phyloP scores from a whole-genome alignment of 1,284 basidiomycete species.

The Pseudomicrostroma phylloplanum region DNA sequence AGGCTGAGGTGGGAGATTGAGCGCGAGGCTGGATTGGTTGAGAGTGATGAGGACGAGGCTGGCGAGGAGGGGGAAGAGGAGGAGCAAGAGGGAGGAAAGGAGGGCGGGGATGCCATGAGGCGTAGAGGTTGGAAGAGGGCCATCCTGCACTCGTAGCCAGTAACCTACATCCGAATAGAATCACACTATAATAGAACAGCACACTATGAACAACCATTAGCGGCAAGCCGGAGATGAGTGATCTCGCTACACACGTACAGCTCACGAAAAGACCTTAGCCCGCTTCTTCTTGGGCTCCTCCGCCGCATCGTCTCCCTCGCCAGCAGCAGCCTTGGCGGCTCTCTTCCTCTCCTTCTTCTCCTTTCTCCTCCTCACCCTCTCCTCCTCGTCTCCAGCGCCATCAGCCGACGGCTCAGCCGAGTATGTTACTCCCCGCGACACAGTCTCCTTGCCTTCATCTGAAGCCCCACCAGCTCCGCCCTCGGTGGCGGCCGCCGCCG shows the following conservation, averaged over 20 bases:
- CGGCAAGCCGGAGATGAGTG: no score
- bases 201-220: no score
- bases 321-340: background rate
- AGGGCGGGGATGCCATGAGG: background rate
- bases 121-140: no score
- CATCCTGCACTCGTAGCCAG: no score
- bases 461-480: background rate
- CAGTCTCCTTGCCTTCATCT: background rate
- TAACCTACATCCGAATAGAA: no score
- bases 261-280: background rate
- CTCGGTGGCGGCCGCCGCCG: background rate
- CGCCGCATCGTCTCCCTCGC: background rate
- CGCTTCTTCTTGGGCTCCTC: background rate
- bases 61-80: background rate
- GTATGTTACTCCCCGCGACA: background rate
- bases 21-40: conserved; percentile 11
- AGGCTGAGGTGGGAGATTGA: conserved; percentile 38
- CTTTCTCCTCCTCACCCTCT: conserved; percentile 11
- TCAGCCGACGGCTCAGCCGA: background rate
- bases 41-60: background rate
- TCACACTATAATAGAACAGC: no score
- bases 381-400: background rate
- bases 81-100: background rate
- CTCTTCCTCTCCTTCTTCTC: conserved; percentile 7
- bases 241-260: no score